Evolutionary conservation across 495 filamentous ascomycete genomes (phyloP), one percentile per base, ranked within the genome.

Genomic region (Bryoglossum gracile): DNA sequence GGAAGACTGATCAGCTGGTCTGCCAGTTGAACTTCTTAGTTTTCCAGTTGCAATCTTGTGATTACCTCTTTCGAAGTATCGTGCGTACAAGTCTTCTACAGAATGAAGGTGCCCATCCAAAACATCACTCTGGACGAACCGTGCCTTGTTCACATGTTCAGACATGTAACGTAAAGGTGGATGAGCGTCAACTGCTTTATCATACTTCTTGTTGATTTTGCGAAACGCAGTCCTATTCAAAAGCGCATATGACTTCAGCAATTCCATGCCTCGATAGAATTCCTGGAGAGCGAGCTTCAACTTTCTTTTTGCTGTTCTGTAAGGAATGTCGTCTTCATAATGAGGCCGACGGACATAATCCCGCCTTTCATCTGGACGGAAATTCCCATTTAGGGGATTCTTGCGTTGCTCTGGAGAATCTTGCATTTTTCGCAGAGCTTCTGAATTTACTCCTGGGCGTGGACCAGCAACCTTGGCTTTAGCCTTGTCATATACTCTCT

Each of bases 121-220:
- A 3, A 84, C 77, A 53, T 87, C 83, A 60, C 87, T 89, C 57
- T 86, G 80, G 14, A 94, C 91, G 60, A 96, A 98, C 72, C 83
- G 87, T 8, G 89, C 77, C 54, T 84, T 84, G 68, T 89, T 89
- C 45, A 97, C 86, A 59, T 88, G 90, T 53, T 95, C 92, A 8
- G 81, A 82, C 87, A 95, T 90, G 61, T 89, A 97, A 25, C 84
- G 75, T 54, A 83, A 74, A 6, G 83, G 76, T 2, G 86, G 85
- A 21, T 82, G 77, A 39, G 88, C 79, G 53, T 91, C 79, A 43
- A 87, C 77, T 4, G 81, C 77, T 65, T 97, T 97, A 69, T 98
- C 90, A 57, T 89, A 96, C 68, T 98, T 98, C 68, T 98, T 98
- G 65, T 92, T 97, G 60, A 98, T 89, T 63, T 98, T 98, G 6